phyloP scores from a whole-genome alignment of 2,329 filamentous ascomycete species.

The Colletotrichum lindemuthianum region DNA sequence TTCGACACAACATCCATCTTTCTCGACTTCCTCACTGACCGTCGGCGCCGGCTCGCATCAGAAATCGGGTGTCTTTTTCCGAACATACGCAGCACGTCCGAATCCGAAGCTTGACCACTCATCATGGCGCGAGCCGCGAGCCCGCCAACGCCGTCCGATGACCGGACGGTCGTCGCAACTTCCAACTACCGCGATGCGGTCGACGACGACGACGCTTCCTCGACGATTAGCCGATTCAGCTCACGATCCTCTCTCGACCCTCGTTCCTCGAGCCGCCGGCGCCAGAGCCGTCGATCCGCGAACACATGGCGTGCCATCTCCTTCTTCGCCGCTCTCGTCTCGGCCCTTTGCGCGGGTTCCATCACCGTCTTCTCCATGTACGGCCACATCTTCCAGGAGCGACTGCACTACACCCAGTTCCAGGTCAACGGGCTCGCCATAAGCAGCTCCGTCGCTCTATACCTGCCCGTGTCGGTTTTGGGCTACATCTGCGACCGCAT shows the following conservation, averaged over 20 bases:
- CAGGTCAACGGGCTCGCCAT: constrained; percentile 93
- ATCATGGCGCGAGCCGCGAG: constrained; percentile 32
- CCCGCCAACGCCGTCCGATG: constrained; percentile 16
- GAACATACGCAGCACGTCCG: neutral
- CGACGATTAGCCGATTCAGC: constrained; percentile 36
- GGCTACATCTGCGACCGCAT: constrained; percentile 93
- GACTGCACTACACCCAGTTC: constrained; percentile 87
- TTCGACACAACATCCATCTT: neutral
- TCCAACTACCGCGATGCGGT: neutral
- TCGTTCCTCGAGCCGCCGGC: constrained; percentile 27
- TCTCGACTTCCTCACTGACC: neutral
- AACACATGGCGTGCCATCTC: constrained; percentile 55
- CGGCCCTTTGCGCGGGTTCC: constrained; percentile 83
- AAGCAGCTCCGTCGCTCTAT: constrained; percentile 86
- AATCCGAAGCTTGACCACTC: constrained; percentile 3
- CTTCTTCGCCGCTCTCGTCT: constrained; percentile 64
- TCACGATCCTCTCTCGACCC: constrained; percentile 39
- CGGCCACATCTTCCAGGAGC: constrained; percentile 87
- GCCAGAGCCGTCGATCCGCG: constrained; percentile 33
- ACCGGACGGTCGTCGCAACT: constrained; percentile 15
- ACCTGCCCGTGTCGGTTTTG: constrained; percentile 89
- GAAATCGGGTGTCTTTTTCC: neutral
- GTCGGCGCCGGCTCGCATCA: neutral
- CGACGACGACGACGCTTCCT: constrained; percentile 33
- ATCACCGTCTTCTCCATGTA: constrained; percentile 96